Evolutionary conservation across 2,329 filamentous ascomycete species (phyloP).

Genomic region (Tothia fuscella): DNA sequence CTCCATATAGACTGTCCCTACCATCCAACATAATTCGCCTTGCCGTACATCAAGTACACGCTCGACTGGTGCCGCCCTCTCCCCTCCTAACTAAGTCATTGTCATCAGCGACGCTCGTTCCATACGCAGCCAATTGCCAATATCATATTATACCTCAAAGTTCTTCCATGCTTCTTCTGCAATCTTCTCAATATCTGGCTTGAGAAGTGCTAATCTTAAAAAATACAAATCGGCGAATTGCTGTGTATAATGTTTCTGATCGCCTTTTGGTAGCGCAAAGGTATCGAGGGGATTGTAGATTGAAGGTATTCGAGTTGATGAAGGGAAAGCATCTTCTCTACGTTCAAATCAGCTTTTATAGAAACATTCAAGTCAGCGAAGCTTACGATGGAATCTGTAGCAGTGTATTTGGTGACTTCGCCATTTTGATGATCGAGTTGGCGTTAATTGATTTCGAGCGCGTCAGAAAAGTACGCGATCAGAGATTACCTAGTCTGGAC

Average conservation of each 20-base stretch:
- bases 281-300: constrained; percentile 64
- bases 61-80: constrained; percentile 64
- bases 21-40: constrained; percentile 89
- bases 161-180: constrained; percentile 67
- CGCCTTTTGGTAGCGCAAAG: constrained; percentile 57
- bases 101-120: constrained; percentile 9
- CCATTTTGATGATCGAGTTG: no score
- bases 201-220: constrained; percentile 74
- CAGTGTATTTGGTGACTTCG: no score
- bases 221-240: constrained; percentile 99
- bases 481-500: no score
- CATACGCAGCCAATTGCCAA: not conserved
- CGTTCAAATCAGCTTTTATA: no score
- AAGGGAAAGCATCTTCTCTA: constrained; percentile 5
- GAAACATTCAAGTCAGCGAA: no score
- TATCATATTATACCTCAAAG: constrained; percentile 43
- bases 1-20: constrained; percentile 93
- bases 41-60: constrained; percentile 91
- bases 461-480: no score
- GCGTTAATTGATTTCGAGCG: no score
- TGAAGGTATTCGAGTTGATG: constrained; percentile 22
- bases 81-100: constrained; percentile 51
- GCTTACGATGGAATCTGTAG: no score
- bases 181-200: constrained; percentile 64
- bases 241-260: constrained; percentile 66